These are phyloP conservation scores for Vicia villosa DNA, from an alignment of 306 rosid genomes.

Conservation along the genomic window DNA sequence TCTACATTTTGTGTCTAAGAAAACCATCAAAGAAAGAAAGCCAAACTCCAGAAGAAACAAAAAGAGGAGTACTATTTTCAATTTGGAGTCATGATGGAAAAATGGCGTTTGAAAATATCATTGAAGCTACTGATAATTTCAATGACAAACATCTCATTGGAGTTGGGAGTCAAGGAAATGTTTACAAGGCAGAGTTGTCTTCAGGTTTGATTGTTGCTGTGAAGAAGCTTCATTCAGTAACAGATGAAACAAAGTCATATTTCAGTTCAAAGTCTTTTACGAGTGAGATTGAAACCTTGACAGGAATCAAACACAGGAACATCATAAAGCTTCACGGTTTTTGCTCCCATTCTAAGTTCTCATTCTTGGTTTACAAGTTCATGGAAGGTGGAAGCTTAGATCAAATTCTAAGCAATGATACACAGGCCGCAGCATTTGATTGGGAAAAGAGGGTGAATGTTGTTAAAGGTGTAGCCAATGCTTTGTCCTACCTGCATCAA, in stretches of 20 bases:
- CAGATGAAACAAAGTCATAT: conserved; percentile 22
- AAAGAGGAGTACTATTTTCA: conserved; percentile 18
- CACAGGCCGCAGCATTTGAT: conserved; percentile 36
- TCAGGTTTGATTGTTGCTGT: conserved; percentile 37
- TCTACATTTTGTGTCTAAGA: conserved; percentile 2
- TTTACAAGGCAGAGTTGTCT: conserved; percentile 35
- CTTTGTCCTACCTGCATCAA: conserved; percentile 43
- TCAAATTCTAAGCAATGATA: conserved; percentile 24
- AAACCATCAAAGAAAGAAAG: not conserved
- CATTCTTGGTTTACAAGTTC: conserved; percentile 40
- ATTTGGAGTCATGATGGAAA: conserved; percentile 39
- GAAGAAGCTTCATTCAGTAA: conserved; percentile 41
- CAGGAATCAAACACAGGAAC: conserved; percentile 40
- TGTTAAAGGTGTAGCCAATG: conserved; percentile 46
- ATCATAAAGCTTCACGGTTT: conserved; percentile 41
- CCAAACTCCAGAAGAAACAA: conserved; percentile 4
- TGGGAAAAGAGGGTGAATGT: conserved; percentile 44
- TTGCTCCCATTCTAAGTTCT: conserved; percentile 38
- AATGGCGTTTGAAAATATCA: conserved; percentile 37
- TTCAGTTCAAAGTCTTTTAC: conserved; percentile 31
- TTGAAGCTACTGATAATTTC: conserved; percentile 39
- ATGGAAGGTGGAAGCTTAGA: conserved; percentile 47
- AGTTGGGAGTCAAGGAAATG: conserved; percentile 41
- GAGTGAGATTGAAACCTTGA: conserved; percentile 41
- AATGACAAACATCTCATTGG: conserved; percentile 39